These are phyloP conservation scores for Amphibolis antarctica DNA, from an alignment of 106 monocot genomes.

Conservation along the genomic window DNA sequence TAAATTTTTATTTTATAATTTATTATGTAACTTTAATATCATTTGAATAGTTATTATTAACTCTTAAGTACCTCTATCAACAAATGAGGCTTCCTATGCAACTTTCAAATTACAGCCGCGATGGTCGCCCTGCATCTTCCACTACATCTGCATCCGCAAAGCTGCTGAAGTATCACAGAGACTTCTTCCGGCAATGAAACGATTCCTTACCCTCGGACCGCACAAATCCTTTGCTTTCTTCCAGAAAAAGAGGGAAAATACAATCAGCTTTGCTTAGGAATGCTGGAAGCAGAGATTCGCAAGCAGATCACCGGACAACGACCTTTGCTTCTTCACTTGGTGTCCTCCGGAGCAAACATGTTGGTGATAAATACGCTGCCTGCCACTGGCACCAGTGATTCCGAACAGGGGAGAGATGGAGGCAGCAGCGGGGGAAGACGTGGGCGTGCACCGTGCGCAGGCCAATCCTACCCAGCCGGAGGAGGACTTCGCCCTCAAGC, in stretches of 20 bases:
- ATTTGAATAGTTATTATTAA: too few species aligned
- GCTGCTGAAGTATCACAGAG: too few species aligned
- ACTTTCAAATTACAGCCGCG: too few species aligned
- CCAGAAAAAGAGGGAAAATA: neutral
- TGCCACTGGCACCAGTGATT: neutral
- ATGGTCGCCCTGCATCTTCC: too few species aligned
- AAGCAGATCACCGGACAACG: neutral
- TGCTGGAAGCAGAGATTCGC: neutral
- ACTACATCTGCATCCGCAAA: too few species aligned
- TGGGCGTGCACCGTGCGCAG: neutral
- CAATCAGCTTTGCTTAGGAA: constrained; percentile 5
- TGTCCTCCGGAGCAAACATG: neutral
- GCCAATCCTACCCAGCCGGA: constrained; percentile 10
- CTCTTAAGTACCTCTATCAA: too few species aligned
- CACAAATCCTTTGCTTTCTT: neutral
- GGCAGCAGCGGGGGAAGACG: neutral
- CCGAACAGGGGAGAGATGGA: neutral
- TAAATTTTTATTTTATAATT: too few species aligned
- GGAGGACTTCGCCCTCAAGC: constrained; percentile 31
- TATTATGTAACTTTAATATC: too few species aligned
- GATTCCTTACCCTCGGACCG: neutral
- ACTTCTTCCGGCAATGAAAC: neutral
- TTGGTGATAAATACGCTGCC: neutral
- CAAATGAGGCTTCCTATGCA: too few species aligned
- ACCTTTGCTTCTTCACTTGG: constrained; percentile 5